Percentiles rank a stretch among this genome's conserved stretches.
Evolutionary conservation across 768 basidiomycete genomes (phyloP).

Genomic region (Cantharellus cinnabarinus): DNA sequence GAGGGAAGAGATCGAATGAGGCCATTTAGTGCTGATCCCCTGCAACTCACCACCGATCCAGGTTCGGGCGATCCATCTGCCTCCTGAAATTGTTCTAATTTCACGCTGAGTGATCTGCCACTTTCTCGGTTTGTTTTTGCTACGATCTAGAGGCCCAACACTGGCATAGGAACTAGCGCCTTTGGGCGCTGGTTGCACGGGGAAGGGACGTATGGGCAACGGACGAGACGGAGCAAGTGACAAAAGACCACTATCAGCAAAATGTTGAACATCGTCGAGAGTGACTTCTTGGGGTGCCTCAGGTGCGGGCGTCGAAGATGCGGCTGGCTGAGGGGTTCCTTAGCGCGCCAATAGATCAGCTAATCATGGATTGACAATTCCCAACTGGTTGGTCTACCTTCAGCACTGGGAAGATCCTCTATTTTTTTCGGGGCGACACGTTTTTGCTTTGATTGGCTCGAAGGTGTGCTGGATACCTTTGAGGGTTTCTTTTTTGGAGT

Average conservation of each 20-base stretch:
- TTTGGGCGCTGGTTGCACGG: neutral
- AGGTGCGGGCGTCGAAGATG: neutral
- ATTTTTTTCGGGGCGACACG: neutral
- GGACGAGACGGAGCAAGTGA: neutral
- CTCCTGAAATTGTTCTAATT: neutral
- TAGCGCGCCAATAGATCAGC: too few species aligned
- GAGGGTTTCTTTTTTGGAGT: neutral
- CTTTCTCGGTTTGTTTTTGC: neutral
- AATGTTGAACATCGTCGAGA: neutral
- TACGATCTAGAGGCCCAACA: neutral
- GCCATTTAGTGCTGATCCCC: neutral
- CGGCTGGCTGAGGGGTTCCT: too few species aligned
- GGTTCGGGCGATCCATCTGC: neutral
- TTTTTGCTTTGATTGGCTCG: neutral
- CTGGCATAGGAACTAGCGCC: neutral
- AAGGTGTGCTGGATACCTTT: neutral
- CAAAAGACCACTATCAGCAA: neutral
- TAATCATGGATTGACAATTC: too few species aligned
- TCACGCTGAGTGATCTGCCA: neutral
- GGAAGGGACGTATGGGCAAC: neutral
- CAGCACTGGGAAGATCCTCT: neutral
- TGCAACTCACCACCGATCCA: neutral
- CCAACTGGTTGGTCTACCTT: too few species aligned
- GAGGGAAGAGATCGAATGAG: neutral
- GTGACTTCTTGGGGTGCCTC: neutral